Evolutionary conservation across 2,329 filamentous ascomycete species (phyloP).

Genomic region (Botryotinia globosa): DNA sequence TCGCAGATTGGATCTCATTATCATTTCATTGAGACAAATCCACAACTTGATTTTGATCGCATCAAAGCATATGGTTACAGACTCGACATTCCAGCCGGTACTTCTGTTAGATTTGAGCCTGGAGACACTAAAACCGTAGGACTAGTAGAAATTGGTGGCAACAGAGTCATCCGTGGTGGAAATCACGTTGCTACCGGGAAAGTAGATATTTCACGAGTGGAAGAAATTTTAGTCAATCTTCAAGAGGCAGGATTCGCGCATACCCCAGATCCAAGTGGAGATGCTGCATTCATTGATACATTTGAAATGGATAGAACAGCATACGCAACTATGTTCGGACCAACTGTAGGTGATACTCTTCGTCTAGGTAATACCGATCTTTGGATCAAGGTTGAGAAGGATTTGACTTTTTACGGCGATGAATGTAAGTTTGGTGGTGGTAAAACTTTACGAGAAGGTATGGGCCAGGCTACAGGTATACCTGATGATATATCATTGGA

Average conservation of each 20-base stretch:
- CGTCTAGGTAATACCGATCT: conserved; percentile 79
- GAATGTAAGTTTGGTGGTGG: conserved; percentile 95
- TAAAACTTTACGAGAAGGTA: conserved; percentile 89
- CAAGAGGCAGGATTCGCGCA: conserved; percentile 77
- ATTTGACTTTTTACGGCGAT: conserved; percentile 81
- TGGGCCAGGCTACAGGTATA: conserved; percentile 86
- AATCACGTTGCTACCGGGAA: conserved; percentile 73
- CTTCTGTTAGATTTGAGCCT: conserved; percentile 89
- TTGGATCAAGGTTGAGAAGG: conserved; percentile 87
- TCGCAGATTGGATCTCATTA: conserved; percentile 80
- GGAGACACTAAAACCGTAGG: conserved; percentile 89
- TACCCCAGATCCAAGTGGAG: conserved; percentile 58
- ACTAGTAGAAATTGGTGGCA: conserved; percentile 82
- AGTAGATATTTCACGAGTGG: conserved; percentile 61
- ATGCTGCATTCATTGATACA: conserved; percentile 54
- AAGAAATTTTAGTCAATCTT: conserved; percentile 65
- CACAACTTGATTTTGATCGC: conserved; percentile 84
- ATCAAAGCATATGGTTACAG: conserved; percentile 77
- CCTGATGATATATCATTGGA: conserved; percentile 72
- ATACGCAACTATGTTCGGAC: conserved; percentile 88
- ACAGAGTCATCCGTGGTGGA: conserved; percentile 77
- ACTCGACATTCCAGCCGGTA: conserved; percentile 86
- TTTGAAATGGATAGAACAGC: conserved; percentile 72
- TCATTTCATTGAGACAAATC: conserved; percentile 94
- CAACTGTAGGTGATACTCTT: conserved; percentile 83